These are phyloP conservation scores for Leishmania major DNA, from an alignment of 208 protist genomes.

Conservation along the genomic window DNA sequence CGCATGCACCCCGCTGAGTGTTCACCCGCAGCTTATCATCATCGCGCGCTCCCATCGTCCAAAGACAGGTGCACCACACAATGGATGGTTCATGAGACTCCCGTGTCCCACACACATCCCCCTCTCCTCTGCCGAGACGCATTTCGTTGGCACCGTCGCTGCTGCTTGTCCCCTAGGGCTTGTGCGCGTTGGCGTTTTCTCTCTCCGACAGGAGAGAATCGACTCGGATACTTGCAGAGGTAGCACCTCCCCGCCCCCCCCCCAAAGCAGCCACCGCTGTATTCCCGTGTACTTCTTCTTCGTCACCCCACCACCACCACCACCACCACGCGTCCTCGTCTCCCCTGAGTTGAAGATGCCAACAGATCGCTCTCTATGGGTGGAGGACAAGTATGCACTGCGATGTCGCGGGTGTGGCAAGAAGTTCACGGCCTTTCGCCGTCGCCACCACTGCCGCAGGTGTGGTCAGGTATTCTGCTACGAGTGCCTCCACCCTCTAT, in stretches of 20 bases:
- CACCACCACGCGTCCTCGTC: neutral
- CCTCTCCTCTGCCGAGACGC: neutral
- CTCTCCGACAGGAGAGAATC: neutral
- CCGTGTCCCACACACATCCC: neutral
- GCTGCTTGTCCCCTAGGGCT: neutral
- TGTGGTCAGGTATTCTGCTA: constrained; percentile 87
- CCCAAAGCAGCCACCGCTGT: neutral
- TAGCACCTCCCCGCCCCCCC: neutral
- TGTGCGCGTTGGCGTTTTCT: neutral
- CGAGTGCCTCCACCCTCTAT: constrained; percentile 50
- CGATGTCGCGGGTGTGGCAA: constrained; percentile 63
- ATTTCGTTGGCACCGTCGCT: neutral
- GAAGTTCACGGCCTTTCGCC: constrained; percentile 63
- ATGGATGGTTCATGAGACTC: neutral
- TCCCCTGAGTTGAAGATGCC: neutral
- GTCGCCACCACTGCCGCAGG: constrained; percentile 80
- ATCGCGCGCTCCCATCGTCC: neutral
- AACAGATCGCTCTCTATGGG: constrained; percentile 66
- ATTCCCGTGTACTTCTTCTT: neutral
- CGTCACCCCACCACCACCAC: neutral
- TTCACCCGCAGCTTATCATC: neutral
- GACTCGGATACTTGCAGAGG: neutral
- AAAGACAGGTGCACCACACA: neutral
- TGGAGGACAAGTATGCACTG: constrained; percentile 73
- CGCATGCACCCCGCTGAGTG: neutral